Base-by-base conservation (phyloP, 345 rosid species). In the Noccaea bulbosa region DNA sequence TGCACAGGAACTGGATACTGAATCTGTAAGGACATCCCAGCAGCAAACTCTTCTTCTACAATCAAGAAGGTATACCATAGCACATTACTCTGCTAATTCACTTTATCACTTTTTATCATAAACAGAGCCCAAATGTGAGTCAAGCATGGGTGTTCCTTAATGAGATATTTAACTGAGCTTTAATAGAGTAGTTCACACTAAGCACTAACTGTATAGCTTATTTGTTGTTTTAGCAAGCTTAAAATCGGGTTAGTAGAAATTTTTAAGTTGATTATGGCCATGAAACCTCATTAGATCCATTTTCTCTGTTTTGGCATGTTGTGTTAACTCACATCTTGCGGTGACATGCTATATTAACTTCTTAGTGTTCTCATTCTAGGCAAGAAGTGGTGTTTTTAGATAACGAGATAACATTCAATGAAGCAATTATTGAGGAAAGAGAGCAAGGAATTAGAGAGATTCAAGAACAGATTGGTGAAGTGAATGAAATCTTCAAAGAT, bases 401-500 rank as follows among this genome's bases (percentile, higher is more conserved):
- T 59, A 84, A 86, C 65, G 94, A 88, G 68, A 82, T 86, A 71
- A 79, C 82, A 62, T 88, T 84, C 78, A 88, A 88, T 49, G 91
- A 88, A 75, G 89, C 88, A 48, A 75, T 86, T 12, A 88, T 88
- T 39, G 89, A 84, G 81, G 94, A 88, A 81, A 70, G 91, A 73
- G 89, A 88, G 54, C 94, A 86, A 65, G 94, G 91, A 27, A 88
- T 86, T 62, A 78, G 83, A 82, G 94, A 86, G 75, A 76, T 88
- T 61, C 89, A 86, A 74, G 80, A 83, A 46, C 91, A 86, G 73
- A 88, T 86, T 63, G 71, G 83, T 33, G 89, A 86, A 69, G 94
- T 88, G 53, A 88, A 84, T 75, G 91, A 86, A 61, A 88, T 88
- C 30, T 88, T 88, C 71, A 88, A 86, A 85, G 94, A 88, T 75